Percentiles rank a stretch among this genome's conserved stretches.
phyloP scores from a whole-genome alignment of 2,329 filamentous ascomycete species.

The Aspergillus quadricinctus region DNA sequence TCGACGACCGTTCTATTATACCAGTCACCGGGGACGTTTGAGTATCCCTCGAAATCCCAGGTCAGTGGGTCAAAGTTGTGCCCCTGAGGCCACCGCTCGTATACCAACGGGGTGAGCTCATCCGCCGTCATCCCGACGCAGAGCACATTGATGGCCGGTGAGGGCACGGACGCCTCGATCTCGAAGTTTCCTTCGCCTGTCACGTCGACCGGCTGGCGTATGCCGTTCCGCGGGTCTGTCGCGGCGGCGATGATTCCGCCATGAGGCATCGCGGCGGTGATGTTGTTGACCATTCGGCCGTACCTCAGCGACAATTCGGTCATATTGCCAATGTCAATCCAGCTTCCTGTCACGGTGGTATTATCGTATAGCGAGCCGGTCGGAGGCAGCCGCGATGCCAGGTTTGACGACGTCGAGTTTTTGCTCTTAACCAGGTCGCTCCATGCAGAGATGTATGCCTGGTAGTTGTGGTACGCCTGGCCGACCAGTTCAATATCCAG shows the following conservation, averaged over 20 bases:
- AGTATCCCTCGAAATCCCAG: conserved; percentile 24
- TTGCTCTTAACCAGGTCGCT: conserved; percentile 42
- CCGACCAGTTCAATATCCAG: conserved; percentile 66
- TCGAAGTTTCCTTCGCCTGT: conserved; percentile 65
- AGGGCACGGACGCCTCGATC: conserved; percentile 64
- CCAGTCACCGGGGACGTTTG: conserved; percentile 38
- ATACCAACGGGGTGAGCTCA: conserved; percentile 63
- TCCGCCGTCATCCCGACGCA: conserved; percentile 61
- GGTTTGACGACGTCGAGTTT: conserved; percentile 38
- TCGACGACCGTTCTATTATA: conserved; percentile 60
- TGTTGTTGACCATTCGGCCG: conserved; percentile 65
- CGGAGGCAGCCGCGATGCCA: conserved; percentile 53
- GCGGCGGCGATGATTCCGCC: conserved; percentile 64
- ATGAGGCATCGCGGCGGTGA: conserved; percentile 74
- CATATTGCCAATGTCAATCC: conserved; percentile 61
- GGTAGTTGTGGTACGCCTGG: conserved; percentile 64
- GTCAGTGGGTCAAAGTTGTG: conserved; percentile 24
- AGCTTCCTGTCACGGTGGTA: conserved; percentile 64
- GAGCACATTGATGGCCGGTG: conserved; percentile 66
- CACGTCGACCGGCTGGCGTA: conserved; percentile 64
- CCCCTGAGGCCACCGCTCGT: conserved; percentile 53
- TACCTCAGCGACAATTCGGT: conserved; percentile 47
- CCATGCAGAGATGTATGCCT: conserved; percentile 59
- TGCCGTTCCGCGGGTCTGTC: conserved; percentile 56
- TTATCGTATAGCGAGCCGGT: conserved; percentile 66